Base-by-base conservation (phyloP, 345 rosid species). In the Citrus australasica region DNA sequence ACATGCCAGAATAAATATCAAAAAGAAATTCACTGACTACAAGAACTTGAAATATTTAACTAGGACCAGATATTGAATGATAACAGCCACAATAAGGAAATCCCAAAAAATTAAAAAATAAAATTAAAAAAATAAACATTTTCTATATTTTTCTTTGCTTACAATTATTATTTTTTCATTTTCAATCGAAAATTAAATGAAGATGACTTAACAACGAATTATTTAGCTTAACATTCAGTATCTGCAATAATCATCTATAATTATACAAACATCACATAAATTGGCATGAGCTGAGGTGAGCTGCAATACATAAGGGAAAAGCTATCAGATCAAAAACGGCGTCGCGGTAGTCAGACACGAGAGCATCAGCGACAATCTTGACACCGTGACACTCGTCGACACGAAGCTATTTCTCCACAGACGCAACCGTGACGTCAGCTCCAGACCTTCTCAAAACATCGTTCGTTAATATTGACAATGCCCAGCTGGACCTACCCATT, bases 401-500 rank as follows among this genome's bases (percentile, higher is more conserved):
- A 5, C 85, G 85, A 28, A 85, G 88, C 81, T 89, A 86, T 74
- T 86, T 89, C 86, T 90, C 93, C 51, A 89, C 94, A n/a, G 98
- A 94, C 4, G 92, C 92, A 21, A 94, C 97, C 46, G 91, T 92
- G 38, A 96, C 95, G 35, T 89, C 92, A n/a, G 97, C 96, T 37
- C 97, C 97, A 21, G 92, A 84, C 79, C 99, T 86, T 79, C 97
- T 88, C 46, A 93, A 78, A 60, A 95, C 95, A 75, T 95, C 99
- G 78, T 90, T 88, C 76, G 88, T 91, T 55, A 95, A 30, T 3
- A 30, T 30, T 30, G 32, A 30, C 32, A 30, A 30, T 3, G 4
- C 0, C 4, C 32, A 3, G 4, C 32, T 30, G 32, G 32, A 30
- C 32, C 32, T 30, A 30, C 3, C 32, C 32, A 30, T 2, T 2